Base-by-base conservation (phyloP, 805 yeast species). In the Saccharomycopsis amapae region DNA sequence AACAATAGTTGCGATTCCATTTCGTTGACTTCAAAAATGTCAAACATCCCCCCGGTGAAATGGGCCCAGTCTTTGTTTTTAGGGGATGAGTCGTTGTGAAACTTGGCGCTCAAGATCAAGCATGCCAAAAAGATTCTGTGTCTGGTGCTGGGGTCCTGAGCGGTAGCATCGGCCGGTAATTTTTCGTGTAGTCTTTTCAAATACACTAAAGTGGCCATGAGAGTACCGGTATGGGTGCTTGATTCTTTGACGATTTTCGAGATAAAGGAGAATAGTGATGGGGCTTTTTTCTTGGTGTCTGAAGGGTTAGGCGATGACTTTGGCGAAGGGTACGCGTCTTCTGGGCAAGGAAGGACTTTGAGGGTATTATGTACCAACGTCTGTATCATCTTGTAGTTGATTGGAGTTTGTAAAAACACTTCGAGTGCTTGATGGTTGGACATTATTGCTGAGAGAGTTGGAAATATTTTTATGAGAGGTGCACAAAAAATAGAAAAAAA, bases 31-130 rank as follows among this genome's bases (percentile, higher is more conserved):
- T 90, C 97, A 22, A 71, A 72, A 34, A 84, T 66, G 10, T 79
- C 61, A 50, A 90, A 73, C 38, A 93, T 70, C 1, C 97, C 97
- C 60, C 81, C 80, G 2, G 97, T 89, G 68, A 89, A 89, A 49
- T 78, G 73, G 3, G 95, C 81, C 98, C 98, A 90, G 67, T 90
- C 96, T 66, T 84, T 88, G 67, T 90, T 90, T 61, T 89, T 73
- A 37, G 98, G 98, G 17, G 94, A 81, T 3, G 95, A 83, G 68
- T 90, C 98, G 64, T 90, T 90, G 53, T 88, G 73, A 52, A 79
- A 80, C 67, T 90, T 90, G n/a, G 97, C 96, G 15, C 95, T 85
- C 40, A 93, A 65, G 36, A 90, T 86, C 45, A 90, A 71, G 38
- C 95, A 78, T 0, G 96, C 96, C 42, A 90, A 68, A 55, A 90